A percentile compares a stretch with the other conserved stretches of the same genome.
Evolutionary conservation across 495 filamentous ascomycete genomes (phyloP).

Genomic region (Hyaloscypha variabilis): DNA sequence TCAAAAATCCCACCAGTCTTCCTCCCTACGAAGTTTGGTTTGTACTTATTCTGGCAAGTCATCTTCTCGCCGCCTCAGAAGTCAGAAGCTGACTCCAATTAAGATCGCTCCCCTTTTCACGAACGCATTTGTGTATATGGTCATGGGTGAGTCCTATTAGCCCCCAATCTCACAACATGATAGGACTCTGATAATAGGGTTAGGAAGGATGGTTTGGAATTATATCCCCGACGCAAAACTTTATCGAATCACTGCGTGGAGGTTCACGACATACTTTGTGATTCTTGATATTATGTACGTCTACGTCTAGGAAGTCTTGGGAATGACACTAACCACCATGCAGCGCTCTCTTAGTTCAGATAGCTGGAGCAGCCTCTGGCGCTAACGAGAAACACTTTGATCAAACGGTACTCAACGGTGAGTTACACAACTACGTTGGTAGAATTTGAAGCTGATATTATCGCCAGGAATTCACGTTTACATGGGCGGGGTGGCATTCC

Average conservation of each 20-base stretch:
- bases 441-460: too few relatives aligned
- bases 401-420: too few relatives aligned
- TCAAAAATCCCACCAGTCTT: slow-evolving; percentile 40
- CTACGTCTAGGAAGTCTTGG: background rate
- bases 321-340: background rate
- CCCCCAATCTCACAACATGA: too few relatives aligned
- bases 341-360: slow-evolving; percentile 24
- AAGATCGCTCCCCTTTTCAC: slow-evolving; percentile 49
- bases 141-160: too few relatives aligned
- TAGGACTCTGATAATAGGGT: too few relatives aligned
- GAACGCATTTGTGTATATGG: slow-evolving; percentile 71
- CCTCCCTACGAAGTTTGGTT: slow-evolving; percentile 33
- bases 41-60: slow-evolving; percentile 42
- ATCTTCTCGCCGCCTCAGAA: too few relatives aligned
- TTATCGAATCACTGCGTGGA: slow-evolving; percentile 47
- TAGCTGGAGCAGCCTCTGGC: too few relatives aligned
- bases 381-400: too few relatives aligned
- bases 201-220: slow-evolving; percentile 61
- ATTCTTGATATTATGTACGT: slow-evolving; percentile 65
- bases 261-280: slow-evolving; percentile 59
- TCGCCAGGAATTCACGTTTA: slow-evolving; percentile 49
- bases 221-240: slow-evolving; percentile 51
- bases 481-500: slow-evolving; percentile 51
- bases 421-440: too few relatives aligned
- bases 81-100: background rate